Evolutionary conservation across 2,329 filamentous ascomycete species (phyloP).

Genomic region (Colletotrichum zoysiae): DNA sequence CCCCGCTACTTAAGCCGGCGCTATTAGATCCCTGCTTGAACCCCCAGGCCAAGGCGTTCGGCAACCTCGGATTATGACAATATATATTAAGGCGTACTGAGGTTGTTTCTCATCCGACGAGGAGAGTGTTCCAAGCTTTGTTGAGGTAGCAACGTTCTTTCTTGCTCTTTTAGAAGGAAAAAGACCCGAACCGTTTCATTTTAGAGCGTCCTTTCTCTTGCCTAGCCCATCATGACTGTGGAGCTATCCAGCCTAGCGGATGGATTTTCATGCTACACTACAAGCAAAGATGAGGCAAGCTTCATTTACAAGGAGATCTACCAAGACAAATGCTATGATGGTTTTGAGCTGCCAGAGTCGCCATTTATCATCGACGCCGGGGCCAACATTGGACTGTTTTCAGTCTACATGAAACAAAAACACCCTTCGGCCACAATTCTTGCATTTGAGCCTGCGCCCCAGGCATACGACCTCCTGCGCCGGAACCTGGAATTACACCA

Average conservation of each 20-base stretch:
- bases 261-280: conserved; percentile 43
- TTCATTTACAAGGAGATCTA: conserved; percentile 35
- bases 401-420: conserved; percentile 45
- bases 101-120: no score
- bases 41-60: no score
- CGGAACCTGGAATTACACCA: conserved; percentile 43
- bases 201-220: no score
- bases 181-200: no score
- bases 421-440: conserved; percentile 45
- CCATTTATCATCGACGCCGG: conserved; percentile 46
- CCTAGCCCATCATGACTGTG: neutral
- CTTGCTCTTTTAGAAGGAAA: no score
- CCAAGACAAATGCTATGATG: conserved; percentile 44
- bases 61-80: no score
- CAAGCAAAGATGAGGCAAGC: no score
- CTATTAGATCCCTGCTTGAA: no score
- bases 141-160: no score
- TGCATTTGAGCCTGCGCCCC: conserved; percentile 47
- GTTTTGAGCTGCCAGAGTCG: conserved; percentile 29
- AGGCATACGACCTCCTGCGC: conserved; percentile 39
- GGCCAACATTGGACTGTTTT: conserved; percentile 46
- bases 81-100: no score
- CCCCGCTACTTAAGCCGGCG: no score
- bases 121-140: no score
- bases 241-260: neutral